Evolutionary conservation across 2,329 filamentous ascomycete species (phyloP).

Genomic region (Xylariaceae sp.): DNA sequence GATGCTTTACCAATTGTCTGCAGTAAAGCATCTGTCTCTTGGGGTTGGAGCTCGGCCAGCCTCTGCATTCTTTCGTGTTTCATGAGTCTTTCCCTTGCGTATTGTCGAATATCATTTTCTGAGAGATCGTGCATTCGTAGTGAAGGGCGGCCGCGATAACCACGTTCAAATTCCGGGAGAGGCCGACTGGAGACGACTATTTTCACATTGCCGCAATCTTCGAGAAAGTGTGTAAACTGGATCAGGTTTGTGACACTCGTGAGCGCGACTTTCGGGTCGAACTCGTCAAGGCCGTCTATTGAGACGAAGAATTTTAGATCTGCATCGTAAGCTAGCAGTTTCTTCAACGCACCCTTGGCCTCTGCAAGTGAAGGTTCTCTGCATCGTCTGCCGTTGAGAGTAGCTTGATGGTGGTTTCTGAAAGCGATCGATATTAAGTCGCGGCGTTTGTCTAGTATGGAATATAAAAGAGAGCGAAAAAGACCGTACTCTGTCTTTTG

Average conservation of each 20-base stretch:
- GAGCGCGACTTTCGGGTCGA: constrained; percentile 18
- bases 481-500: constrained; percentile 23
- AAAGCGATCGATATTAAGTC: constrained; percentile 17
- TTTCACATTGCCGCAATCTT: constrained; percentile 16
- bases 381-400: neutral
- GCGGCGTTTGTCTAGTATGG: constrained; percentile 10
- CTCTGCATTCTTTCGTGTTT: constrained; percentile 14
- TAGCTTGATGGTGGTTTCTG: constrained; percentile 4
- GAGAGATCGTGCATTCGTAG: constrained; percentile 21
- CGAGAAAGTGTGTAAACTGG: constrained; percentile 9
- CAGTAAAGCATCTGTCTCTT: constrained; percentile 2
- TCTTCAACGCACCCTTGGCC: constrained; percentile 10
- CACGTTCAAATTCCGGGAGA: constrained; percentile 16
- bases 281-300: constrained; percentile 25
- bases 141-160: constrained; percentile 7
- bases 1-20: constrained; percentile 14
- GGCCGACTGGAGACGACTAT: constrained; percentile 19
- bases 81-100: constrained; percentile 12
- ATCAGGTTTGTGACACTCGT: constrained; percentile 16
- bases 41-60: constrained; percentile 5
- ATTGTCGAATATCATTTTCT: constrained; percentile 16
- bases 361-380: constrained; percentile 11
- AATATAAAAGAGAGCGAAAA: constrained; percentile 17
- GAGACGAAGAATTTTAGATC: constrained; percentile 18
- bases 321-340: constrained; percentile 5